phyloP scores from a whole-genome alignment of 129 eudicot genomes.

The Chrysanthemum seticuspe region DNA sequence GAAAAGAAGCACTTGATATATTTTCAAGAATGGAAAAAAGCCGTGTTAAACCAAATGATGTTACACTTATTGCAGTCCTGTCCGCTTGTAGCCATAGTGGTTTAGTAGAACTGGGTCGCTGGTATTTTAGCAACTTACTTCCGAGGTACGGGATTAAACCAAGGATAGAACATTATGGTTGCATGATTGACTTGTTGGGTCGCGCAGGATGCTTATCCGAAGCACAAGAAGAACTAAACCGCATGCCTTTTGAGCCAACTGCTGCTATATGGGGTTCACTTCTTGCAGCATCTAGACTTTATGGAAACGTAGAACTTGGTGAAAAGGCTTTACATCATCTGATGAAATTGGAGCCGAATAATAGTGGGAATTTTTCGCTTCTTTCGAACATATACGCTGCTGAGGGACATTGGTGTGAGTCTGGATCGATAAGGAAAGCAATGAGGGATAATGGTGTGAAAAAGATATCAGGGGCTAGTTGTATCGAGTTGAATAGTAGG shows the following conservation, averaged over 20 bases:
- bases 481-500: slow-evolving; percentile 33
- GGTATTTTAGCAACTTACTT: slow-evolving; percentile 38
- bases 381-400: slow-evolving; percentile 43
- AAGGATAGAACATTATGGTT: slow-evolving; percentile 46
- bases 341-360: slow-evolving; percentile 43
- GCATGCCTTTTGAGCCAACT: slow-evolving; percentile 52
- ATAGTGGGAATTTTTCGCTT: slow-evolving; percentile 43
- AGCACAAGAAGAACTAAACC: slow-evolving; percentile 35
- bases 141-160: slow-evolving; percentile 41
- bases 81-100: slow-evolving; percentile 55
- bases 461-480: slow-evolving; percentile 43
- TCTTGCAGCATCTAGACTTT: slow-evolving; percentile 49
- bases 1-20: slow-evolving; percentile 44
- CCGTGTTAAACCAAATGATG: slow-evolving; percentile 40
- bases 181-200: slow-evolving; percentile 49
- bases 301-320: slow-evolving; percentile 39
- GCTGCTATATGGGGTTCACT: slow-evolving; percentile 58
- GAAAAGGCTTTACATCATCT: slow-evolving; percentile 36
- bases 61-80: slow-evolving; percentile 44
- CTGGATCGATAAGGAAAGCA: slow-evolving; percentile 36
- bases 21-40: slow-evolving; percentile 43
- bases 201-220: slow-evolving; percentile 43
- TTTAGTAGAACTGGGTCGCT: slow-evolving; percentile 44
- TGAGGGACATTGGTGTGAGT: slow-evolving; percentile 37
- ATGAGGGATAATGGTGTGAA: slow-evolving; percentile 45